phyloP scores from a whole-genome alignment of 129 eudicot species.

The Chrysanthemum seticuspe region DNA sequence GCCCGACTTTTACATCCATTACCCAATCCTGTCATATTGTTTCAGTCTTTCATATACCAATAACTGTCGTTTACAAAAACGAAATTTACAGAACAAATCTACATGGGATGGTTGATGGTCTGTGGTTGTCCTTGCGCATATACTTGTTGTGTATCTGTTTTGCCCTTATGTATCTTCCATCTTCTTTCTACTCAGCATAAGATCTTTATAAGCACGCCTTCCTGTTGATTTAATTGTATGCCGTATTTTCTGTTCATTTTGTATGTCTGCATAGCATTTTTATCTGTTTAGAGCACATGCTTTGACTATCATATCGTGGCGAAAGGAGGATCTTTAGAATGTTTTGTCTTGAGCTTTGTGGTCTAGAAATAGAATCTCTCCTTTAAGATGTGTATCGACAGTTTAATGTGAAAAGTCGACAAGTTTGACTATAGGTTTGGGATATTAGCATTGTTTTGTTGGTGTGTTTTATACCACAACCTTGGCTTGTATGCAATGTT shows the following conservation, averaged over 20 bases:
- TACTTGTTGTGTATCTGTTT: no score
- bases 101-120: no score
- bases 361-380: neutral
- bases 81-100: no score
- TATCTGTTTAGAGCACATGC: neutral
- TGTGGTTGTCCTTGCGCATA: no score
- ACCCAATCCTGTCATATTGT: no score
- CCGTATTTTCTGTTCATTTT: neutral
- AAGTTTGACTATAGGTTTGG: neutral
- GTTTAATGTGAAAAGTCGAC: slow-evolving; percentile 4
- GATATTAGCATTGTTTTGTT: neutral
- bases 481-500: neutral
- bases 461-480: slow-evolving; percentile 4
- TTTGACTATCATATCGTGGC: neutral
- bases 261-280: neutral
- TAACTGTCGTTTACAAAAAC: no score
- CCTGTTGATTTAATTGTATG: neutral
- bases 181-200: no score
- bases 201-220: no score
- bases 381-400: neutral
- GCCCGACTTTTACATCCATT: no score
- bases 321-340: slow-evolving; percentile 13
- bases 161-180: no score
- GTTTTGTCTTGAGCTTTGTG: slow-evolving; percentile 6
- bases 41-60: neutral